These are phyloP conservation scores for Tolypocladium paradoxum DNA, from an alignment of 2,329 filamentous ascomycete genomes.

Conservation along the genomic window DNA sequence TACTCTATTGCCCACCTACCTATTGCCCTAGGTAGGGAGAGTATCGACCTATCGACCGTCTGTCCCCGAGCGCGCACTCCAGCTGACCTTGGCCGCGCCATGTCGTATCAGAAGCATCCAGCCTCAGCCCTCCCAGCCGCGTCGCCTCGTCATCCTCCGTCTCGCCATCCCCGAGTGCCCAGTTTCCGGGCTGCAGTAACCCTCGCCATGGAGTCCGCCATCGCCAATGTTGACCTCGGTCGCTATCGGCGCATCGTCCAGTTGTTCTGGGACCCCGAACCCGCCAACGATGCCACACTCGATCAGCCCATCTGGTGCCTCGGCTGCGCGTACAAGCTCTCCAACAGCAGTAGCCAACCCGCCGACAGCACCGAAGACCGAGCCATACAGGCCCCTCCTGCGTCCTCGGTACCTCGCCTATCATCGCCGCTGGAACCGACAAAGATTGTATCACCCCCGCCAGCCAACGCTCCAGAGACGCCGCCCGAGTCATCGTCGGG, in stretches of 20 bases:
- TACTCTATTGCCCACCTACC: not conserved
- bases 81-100: not conserved
- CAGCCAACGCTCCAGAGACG: conserved; percentile 27
- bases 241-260: conserved; percentile 73
- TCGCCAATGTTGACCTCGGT: conserved; percentile 58
- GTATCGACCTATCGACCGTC: not conserved
- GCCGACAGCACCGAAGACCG: conserved; percentile 14
- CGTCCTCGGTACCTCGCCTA: conserved; percentile 6
- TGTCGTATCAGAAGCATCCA: not conserved
- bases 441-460: conserved; percentile 9
- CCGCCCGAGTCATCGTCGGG: conserved; percentile 37
- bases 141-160: not conserved
- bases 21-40: not conserved
- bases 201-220: conserved; percentile 21
- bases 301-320: conserved; percentile 78
- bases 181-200: not conserved
- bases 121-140: not conserved
- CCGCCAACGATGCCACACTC: conserved; percentile 61
- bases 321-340: conserved; percentile 39
- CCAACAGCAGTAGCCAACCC: conserved; percentile 5
- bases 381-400: not conserved
- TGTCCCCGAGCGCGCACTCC: not conserved
- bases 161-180: not conserved
- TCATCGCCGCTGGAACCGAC: conserved; percentile 4
- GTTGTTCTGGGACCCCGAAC: conserved; percentile 86